Percentiles rank a stretch among this genome's conserved stretches.
These are phyloP conservation scores for Monosporozyma aerobia DNA, from an alignment of 805 yeast species.

Conservation along the genomic window DNA sequence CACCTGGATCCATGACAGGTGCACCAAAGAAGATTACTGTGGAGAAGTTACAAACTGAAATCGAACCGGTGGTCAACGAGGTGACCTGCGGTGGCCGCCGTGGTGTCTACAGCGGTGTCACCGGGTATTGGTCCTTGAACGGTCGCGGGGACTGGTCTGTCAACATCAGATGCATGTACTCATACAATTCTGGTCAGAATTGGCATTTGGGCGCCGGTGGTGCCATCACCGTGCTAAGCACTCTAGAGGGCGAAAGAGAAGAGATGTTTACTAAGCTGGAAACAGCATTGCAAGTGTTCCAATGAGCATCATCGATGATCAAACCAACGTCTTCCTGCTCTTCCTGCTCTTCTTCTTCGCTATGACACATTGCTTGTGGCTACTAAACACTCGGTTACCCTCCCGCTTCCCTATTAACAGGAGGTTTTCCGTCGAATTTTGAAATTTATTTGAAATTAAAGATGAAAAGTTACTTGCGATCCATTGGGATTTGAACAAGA, in stretches of 20 bases:
- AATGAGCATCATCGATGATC: background rate
- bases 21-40: conserved; percentile 95
- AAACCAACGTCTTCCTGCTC: no score
- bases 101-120: conserved; percentile 89
- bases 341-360: background rate
- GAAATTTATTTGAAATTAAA: background rate
- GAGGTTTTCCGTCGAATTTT: background rate
- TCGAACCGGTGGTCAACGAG: conserved; percentile 30
- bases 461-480: background rate
- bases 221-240: conserved; percentile 85
- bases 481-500: background rate
- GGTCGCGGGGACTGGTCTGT: conserved; percentile 95
- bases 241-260: conserved; percentile 78
- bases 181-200: conserved; percentile 39
- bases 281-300: conserved; percentile 70
- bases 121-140: conserved; percentile 88
- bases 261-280: conserved; percentile 79
- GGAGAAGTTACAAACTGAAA: conserved; percentile 52
- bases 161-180: conserved; percentile 73
- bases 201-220: conserved; percentile 99
- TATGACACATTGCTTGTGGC: background rate
- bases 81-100: conserved; percentile 31
- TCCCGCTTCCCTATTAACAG: background rate
- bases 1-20: conserved; percentile 99
- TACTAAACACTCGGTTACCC: background rate